Base-by-base conservation (phyloP, 257 asterid genomes). In the Gentiana macrophylla region DNA sequence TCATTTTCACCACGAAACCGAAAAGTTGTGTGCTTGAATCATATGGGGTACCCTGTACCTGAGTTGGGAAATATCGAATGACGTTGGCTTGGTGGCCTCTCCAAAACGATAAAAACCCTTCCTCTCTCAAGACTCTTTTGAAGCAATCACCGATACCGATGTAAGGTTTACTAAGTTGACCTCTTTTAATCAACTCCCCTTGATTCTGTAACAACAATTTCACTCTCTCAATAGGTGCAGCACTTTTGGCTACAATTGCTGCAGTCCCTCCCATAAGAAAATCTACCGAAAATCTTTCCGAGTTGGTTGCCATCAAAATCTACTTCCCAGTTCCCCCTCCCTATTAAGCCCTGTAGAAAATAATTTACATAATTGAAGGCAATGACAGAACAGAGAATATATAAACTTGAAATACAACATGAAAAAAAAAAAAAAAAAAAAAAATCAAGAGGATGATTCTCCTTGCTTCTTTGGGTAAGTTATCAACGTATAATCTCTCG, bases 71-170 rank as follows among this genome's bases (percentile, higher is more conserved):
- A 82, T 91, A 88, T 72, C 98, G 80, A 55, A 91, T 83, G 67
- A 87, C 76, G 71, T 91, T 91, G 70, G 97, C 98, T 72, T 87
- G 97, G 69, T 91, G 83, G 61, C 97, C 98, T 79, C 97, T 83
- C 98, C 98, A 92, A 61, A 85, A 81, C 61, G 97, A 79, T 54
- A 77, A 59, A 50, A 74, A 38, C 0, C 98, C 98, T 65, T 91
- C 95, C 68, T 92, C 94, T 63, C 74, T 82, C 35, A 70, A 71
- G 54, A 91, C 78, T 73, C 92, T 80, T 53, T 36, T 59, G 69
- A 87, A 91, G 78, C 96, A 74, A 76, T 86, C 74, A 44, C 84
- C 73, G 12, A 87, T 61, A 15, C 95, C 96, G 13, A 52, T 12
- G 57, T 88, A 92, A 43, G 97, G 94, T 66, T 72, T 88, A 67